Evolutionary conservation across 805 yeast genomes (phyloP).

Genomic region (Metschnikowia peoriensis): DNA sequence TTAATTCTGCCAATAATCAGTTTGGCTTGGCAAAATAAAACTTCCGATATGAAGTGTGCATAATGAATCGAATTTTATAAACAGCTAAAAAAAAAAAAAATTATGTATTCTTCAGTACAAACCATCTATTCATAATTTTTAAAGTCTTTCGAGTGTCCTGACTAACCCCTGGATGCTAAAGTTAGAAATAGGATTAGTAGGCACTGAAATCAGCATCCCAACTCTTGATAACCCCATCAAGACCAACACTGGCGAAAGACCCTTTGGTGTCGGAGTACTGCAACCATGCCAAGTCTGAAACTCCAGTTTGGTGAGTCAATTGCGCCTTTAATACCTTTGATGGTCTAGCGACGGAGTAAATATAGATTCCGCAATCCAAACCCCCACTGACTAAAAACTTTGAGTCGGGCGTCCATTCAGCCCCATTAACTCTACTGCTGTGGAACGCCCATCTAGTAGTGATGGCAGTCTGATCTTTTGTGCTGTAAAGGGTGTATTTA

Average conservation of each 20-base stretch:
- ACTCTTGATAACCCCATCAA: conserved; percentile 74
- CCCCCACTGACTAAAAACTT: conserved; percentile 76
- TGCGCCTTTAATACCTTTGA: conserved; percentile 68
- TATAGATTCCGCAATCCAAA: conserved; percentile 74
- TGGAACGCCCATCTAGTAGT: conserved; percentile 97
- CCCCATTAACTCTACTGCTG: conserved; percentile 72
- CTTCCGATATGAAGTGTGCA: no score
- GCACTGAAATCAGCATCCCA: conserved; percentile 53
- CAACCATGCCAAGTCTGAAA: conserved; percentile 72
- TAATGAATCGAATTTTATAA: no score
- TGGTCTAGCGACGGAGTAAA: conserved; percentile 80
- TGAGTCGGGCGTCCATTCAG: conserved; percentile 77
- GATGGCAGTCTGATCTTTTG: conserved; percentile 51
- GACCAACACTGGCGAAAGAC: conserved; percentile 66
- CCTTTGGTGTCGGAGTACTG: conserved; percentile 31
- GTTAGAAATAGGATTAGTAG: neutral
- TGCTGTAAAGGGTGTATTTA: conserved; percentile 71
- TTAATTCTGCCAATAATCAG: no score
- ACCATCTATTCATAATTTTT: neutral
- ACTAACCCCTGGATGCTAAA: neutral
- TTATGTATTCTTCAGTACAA: no score
- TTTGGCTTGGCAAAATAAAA: no score
- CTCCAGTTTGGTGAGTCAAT: conserved; percentile 89
- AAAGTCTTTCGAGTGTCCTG: neutral
- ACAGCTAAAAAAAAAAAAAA: no score